Percentiles rank a stretch among this genome's conserved stretches.
phyloP scores from a whole-genome alignment of 176 grass and related monocot genomes.

The Saccharum spontaneum region DNA sequence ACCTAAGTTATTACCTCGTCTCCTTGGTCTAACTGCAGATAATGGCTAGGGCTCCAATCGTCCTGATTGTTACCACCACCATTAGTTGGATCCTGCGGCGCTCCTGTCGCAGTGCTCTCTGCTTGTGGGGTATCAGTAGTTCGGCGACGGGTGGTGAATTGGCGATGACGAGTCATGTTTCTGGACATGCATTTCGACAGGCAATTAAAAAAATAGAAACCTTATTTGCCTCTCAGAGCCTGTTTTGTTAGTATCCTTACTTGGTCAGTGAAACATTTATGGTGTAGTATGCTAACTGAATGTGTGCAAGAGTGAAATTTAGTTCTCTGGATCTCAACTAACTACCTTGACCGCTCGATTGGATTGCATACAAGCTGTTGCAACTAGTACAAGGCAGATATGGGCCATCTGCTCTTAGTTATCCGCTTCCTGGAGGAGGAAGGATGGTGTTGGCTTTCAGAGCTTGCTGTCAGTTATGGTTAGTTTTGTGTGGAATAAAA shows the following conservation, averaged over 20 bases:
- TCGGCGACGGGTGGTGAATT: no score
- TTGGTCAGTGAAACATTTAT: not conserved
- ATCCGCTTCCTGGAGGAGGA: not conserved
- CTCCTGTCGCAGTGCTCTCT: no score
- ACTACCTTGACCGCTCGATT: not conserved
- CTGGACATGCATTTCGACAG: no score
- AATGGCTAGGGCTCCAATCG: no score
- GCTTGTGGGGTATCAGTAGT: no score
- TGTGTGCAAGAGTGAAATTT: not conserved
- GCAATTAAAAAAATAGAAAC: no score
- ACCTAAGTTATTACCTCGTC: no score
- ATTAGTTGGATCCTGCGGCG: no score
- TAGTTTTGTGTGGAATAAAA: not conserved
- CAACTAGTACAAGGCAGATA: not conserved
- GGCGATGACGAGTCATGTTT: no score
- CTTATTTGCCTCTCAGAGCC: no score
- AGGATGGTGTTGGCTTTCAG: not conserved
- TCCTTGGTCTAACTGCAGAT: no score
- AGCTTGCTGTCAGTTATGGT: not conserved
- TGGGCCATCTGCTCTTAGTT: not conserved
- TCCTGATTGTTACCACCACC: no score
- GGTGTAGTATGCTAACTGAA: not conserved
- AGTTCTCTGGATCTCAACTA: not conserved
- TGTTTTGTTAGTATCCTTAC: not conserved
- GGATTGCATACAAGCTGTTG: not conserved